Evolutionary conservation across 2,329 filamentous ascomycete genomes (phyloP).

Genomic region (Helicocarpus griseus): DNA sequence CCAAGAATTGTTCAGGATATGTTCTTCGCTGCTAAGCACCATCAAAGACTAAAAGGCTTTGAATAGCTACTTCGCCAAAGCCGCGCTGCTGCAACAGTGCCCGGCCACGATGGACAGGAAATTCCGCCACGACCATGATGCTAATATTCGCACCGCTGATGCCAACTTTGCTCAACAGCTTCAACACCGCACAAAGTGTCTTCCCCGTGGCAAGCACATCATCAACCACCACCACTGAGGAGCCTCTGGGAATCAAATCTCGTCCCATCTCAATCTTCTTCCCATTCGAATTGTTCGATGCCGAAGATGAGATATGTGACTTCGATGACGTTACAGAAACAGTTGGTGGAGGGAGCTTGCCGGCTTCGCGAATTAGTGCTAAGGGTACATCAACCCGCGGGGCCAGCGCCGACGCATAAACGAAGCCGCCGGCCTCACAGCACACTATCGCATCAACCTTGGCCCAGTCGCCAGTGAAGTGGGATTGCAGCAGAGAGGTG

Average conservation of each 20-base stretch:
- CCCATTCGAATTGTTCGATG: constrained; percentile 15
- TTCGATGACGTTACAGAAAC: constrained; percentile 38
- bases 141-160: constrained; percentile 33
- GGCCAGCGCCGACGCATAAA: constrained; percentile 47
- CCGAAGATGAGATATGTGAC: constrained; percentile 47
- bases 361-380: constrained; percentile 44
- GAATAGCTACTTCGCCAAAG: constrained; percentile 42
- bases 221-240: constrained; percentile 47
- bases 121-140: constrained; percentile 49
- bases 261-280: constrained; percentile 43
- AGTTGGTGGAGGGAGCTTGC: constrained; percentile 51
- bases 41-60: constrained; percentile 46
- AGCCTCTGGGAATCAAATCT: constrained; percentile 31
- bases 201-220: constrained; percentile 50
- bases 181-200: constrained; percentile 46
- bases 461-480: constrained; percentile 40
- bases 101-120: constrained; percentile 46
- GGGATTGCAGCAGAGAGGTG: constrained; percentile 39
- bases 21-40: too few species aligned
- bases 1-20: too few species aligned
- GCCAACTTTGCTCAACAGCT: constrained; percentile 38
- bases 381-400: constrained; percentile 33
- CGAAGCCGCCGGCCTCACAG: constrained; percentile 50
- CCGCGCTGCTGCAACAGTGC: constrained; percentile 36
- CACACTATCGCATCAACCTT: constrained; percentile 38